Conservation (phyloP, 441 rosid species). For the Brassica hybrid region DNA sequence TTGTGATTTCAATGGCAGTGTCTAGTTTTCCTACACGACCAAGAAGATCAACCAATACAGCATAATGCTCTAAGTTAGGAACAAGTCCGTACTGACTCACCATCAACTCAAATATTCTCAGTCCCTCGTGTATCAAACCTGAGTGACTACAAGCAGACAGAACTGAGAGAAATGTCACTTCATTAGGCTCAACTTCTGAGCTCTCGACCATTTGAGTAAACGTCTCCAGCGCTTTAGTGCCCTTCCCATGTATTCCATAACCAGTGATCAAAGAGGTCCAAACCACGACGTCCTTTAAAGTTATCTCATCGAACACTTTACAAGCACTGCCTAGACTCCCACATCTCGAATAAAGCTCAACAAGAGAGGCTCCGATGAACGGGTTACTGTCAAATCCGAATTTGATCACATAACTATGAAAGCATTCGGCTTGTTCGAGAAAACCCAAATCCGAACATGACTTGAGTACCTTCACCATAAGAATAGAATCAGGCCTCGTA, state of each 20-base stretch:
- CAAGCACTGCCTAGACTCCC: conserved; percentile 51
- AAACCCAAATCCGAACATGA: conserved; percentile 57
- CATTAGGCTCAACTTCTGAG: conserved; percentile 50
- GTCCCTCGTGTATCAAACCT: conserved; percentile 55
- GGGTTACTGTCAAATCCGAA: conserved; percentile 50
- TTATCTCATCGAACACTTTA: conserved; percentile 48
- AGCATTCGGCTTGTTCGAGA: conserved; percentile 55
- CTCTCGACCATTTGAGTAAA: conserved; percentile 48
- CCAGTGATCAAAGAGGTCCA: conserved; percentile 69
- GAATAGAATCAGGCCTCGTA: conserved; percentile 56
- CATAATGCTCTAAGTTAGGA: conserved; percentile 56
- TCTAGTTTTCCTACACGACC: conserved; percentile 57
- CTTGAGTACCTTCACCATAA: conserved; percentile 60
- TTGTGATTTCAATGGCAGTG: conserved; percentile 49
- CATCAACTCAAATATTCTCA: conserved; percentile 53
- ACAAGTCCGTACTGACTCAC: conserved; percentile 43
- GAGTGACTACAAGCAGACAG: conserved; percentile 67
- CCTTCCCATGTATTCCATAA: conserved; percentile 60
- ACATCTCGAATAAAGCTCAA: conserved; percentile 65
- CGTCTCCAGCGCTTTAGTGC: conserved; percentile 47
- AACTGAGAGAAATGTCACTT: conserved; percentile 56
- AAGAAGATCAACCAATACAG: conserved; percentile 64
- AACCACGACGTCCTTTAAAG: conserved; percentile 55
- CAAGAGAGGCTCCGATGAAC: conserved; percentile 53
- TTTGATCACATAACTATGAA: conserved; percentile 54